Evolutionary conservation across 2,329 filamentous ascomycete species (phyloP), one percentile per base, ranked within the genome.

Genomic region (Aspergillus ruber): DNA sequence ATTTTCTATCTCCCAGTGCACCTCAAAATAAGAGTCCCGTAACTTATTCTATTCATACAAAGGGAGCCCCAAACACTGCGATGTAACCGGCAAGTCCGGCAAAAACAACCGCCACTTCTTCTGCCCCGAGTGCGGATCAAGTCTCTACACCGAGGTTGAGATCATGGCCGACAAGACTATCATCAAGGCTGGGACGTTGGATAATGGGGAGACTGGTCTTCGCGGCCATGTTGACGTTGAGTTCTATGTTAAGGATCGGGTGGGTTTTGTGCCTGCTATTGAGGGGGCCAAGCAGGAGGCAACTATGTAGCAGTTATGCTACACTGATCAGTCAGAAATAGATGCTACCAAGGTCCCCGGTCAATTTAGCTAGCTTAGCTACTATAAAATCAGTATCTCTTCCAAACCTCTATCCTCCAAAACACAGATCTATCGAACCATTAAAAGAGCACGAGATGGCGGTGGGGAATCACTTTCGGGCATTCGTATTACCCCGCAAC

Each of bases 21-120:
- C 71, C 80, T 3, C 67, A 75, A 3, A 69, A 69, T n/a, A 17
- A 73, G 12, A 59, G 59, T 5, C 21, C 21, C 7, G 12, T 29
- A 2, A 12, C 25, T 29, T 12, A 12, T 29, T 29, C 4, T 5
- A 12, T 29, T 60, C 60, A 18, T 78, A 80, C 62, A 68, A 68
- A 29, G 65, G 80, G 20, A 76, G 70, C 44, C 73, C 75, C 12
- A 76, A 73, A 51, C 56, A 66, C 29, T 80, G 71, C 57, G 75
- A 79, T 50, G 61, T 64, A 12, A 65, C 57, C 0, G 78, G 77
- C 4, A 70, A 59, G 32, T 75, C 73, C 0, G 78, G 78, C 21
- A 80, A 80, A 58, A 65, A 72, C 51, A 80, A 81, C 63, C 74
- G 73, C 53, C 77, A 79, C 56, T 79, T 71, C 64, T 81, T 81